phyloP scores from a whole-genome alignment of 1,284 basidiomycete species.

The Amylostereum areolatum region DNA sequence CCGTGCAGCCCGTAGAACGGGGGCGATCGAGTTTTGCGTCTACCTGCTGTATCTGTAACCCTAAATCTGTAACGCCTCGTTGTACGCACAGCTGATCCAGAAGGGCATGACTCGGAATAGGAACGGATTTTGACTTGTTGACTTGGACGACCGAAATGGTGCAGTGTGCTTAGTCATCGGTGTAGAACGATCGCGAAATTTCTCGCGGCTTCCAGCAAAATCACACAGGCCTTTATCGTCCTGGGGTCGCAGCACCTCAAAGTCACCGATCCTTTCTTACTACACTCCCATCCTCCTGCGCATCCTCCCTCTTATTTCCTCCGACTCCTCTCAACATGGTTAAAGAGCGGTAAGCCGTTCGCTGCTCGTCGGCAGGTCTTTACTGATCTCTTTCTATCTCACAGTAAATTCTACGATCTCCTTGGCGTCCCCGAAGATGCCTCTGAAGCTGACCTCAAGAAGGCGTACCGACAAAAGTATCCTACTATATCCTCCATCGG shows the following conservation, averaged over 20 bases:
- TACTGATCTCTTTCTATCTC: slow-evolving; percentile 6
- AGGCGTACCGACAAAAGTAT: slow-evolving; percentile 92
- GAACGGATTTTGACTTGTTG: too few relatives aligned
- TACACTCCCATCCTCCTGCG: slow-evolving; percentile 13
- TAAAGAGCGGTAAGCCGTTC: slow-evolving; percentile 53
- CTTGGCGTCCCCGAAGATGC: slow-evolving; percentile 76
- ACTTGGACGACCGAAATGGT: too few relatives aligned
- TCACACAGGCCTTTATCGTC: not conserved
- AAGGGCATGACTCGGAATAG: too few relatives aligned
- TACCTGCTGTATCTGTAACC: too few relatives aligned
- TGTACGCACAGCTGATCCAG: too few relatives aligned
- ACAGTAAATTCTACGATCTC: slow-evolving; percentile 86
- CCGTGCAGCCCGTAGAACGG: too few relatives aligned
- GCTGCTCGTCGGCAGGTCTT: not conserved
- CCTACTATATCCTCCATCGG: slow-evolving; percentile 9
- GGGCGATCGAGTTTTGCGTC: too few relatives aligned
- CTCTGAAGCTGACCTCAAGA: slow-evolving; percentile 82
- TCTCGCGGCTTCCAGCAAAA: slow-evolving; percentile 10
- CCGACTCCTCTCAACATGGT: slow-evolving; percentile 42
- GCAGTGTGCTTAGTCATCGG: too few relatives aligned
- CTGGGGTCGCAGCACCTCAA: not conserved
- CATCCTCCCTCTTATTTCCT: slow-evolving; percentile 12
- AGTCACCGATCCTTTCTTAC: slow-evolving; percentile 4
- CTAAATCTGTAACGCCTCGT: too few relatives aligned
- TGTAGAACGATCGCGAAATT: slow-evolving; percentile 4